Evolutionary conservation across 2,329 filamentous ascomycete genomes (phyloP).

Genomic region (Elsinoe ampelina): DNA sequence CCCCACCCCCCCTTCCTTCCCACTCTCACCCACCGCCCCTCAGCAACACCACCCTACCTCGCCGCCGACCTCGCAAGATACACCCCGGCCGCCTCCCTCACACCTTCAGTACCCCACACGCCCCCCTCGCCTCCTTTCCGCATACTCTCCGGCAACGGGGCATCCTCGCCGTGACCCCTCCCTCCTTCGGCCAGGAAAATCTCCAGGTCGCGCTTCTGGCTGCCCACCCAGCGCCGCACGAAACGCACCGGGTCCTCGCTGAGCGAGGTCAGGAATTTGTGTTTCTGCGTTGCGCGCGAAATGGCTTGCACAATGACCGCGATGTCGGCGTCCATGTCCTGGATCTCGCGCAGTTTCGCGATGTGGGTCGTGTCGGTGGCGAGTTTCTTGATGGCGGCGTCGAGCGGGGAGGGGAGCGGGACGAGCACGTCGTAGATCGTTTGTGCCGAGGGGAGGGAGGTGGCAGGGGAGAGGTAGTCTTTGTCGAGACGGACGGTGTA

Average conservation of each 20-base stretch:
- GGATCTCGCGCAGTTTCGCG: slow-evolving; percentile 65
- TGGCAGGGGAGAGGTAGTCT: slow-evolving; percentile 42
- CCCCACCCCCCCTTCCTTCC: background rate
- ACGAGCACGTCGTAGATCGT: slow-evolving; percentile 89
- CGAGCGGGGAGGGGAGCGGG: slow-evolving; percentile 71
- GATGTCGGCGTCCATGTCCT: slow-evolving; percentile 72
- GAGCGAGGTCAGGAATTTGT: slow-evolving; percentile 73
- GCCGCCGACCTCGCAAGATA: slow-evolving; percentile 42
- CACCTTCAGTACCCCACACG: slow-evolving; percentile 54
- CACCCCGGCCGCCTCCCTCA: slow-evolving; percentile 52
- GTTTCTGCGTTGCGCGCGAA: slow-evolving; percentile 76
- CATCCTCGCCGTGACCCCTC: slow-evolving; percentile 43
- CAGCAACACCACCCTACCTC: slow-evolving; percentile 8
- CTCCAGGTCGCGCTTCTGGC: slow-evolving; percentile 83
- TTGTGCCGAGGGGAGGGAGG: slow-evolving; percentile 53
- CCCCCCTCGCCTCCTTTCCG: slow-evolving; percentile 52
- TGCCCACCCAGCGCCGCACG: slow-evolving; percentile 77
- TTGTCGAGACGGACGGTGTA: slow-evolving; percentile 91
- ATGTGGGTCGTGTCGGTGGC: slow-evolving; percentile 39
- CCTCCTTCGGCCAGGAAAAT: slow-evolving; percentile 75
- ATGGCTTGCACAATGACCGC: slow-evolving; percentile 75
- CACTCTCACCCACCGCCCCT: background rate
- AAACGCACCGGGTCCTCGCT: slow-evolving; percentile 76
- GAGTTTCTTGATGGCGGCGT: slow-evolving; percentile 49
- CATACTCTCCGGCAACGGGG: slow-evolving; percentile 56